These are phyloP conservation scores for Globisporangium barbulae DNA, from an alignment of 352 stramenopile genomes.

Conservation along the genomic window DNA sequence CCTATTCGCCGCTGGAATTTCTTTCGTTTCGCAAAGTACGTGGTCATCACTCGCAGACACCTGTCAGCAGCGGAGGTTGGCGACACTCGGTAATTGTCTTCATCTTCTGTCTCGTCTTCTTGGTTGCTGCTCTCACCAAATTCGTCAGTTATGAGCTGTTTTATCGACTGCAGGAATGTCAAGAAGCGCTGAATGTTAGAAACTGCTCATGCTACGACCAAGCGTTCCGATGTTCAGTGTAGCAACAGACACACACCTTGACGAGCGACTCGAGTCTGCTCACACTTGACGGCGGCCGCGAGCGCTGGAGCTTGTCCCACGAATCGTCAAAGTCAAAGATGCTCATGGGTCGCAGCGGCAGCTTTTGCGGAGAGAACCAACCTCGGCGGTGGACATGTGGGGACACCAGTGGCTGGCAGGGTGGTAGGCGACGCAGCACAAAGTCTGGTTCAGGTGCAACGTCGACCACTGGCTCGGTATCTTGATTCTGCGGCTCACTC, in stretches of 20 bases:
- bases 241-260: constrained; percentile 4
- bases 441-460: constrained; percentile 3
- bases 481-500: background rate
- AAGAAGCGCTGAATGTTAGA: background rate
- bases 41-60: constrained; percentile 4
- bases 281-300: background rate
- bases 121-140: constrained; percentile 11
- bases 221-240: background rate
- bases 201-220: background rate
- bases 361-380: constrained; percentile 1
- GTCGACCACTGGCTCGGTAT: background rate
- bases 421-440: constrained; percentile 4
- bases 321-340: constrained; percentile 19
- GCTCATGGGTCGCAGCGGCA: constrained; percentile 4
- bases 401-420: background rate
- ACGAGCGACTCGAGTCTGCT: constrained; percentile 12
- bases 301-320: constrained; percentile 12
- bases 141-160: constrained; percentile 9
- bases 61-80: background rate
- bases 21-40: constrained; percentile 8
- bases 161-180: constrained; percentile 4
- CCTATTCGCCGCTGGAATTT: background rate
- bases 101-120: constrained; percentile 5
- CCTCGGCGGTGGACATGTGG: background rate
- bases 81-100: background rate